phyloP scores from a whole-genome alignment of 805 yeast genomes.

The Saccharomycopsis sp. region DNA sequence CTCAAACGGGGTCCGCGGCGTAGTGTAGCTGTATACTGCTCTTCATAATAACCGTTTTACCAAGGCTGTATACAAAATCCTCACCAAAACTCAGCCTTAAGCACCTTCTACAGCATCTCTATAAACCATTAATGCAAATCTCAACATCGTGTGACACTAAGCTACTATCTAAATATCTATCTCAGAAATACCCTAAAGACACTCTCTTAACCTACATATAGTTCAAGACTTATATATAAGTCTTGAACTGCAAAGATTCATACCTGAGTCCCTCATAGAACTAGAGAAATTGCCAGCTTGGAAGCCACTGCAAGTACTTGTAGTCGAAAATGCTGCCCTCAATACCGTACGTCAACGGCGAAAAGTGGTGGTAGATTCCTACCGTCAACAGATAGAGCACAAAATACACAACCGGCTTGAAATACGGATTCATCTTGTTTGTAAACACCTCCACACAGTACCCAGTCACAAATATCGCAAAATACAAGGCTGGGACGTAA shows the following conservation, averaged over 20 bases:
- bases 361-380: slow-evolving; percentile 47
- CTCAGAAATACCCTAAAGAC: no score
- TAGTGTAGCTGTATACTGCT: no score
- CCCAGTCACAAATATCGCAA: slow-evolving; percentile 75
- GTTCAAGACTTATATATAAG: background rate
- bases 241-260: no score
- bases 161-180: no score
- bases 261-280: background rate
- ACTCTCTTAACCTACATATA: no score
- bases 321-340: slow-evolving; percentile 38
- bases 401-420: slow-evolving; percentile 29
- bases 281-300: slow-evolving; percentile 33
- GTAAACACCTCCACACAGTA: slow-evolving; percentile 45
- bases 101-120: no score
- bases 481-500: slow-evolving; percentile 89
- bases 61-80: no score
- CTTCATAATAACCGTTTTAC: no score
- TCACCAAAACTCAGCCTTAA: no score
- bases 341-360: slow-evolving; percentile 66
- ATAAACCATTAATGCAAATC: no score
- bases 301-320: slow-evolving; percentile 40
- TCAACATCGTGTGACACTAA: no score
- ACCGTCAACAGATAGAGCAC: slow-evolving; percentile 41
- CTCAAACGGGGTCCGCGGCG: no score
- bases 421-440: slow-evolving; percentile 17